Evolutionary conservation across 768 basidiomycete genomes (phyloP).

Genomic region (Epithele typhae): DNA sequence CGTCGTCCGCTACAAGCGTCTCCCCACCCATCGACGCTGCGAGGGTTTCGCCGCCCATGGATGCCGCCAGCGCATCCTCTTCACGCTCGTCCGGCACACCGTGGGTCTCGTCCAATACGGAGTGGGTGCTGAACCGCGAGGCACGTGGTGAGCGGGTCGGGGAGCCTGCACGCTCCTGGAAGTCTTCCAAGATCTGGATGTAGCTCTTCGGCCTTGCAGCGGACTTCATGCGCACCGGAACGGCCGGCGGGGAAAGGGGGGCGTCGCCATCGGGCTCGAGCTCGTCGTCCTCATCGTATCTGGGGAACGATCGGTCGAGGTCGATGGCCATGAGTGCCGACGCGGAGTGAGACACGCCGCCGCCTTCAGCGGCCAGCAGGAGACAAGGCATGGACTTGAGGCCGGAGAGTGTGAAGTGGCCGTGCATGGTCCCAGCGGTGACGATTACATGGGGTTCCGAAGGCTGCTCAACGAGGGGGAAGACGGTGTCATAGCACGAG

Average conservation of each 20-base stretch:
- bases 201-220: conserved; percentile 54
- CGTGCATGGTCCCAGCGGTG: conserved; percentile 23
- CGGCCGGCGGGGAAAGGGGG: conserved; percentile 12
- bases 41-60: no score
- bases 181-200: conserved; percentile 63
- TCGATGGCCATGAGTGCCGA: conserved; percentile 40
- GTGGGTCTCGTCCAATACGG: conserved; percentile 16
- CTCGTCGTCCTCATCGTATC: conserved; percentile 12
- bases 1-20: not conserved
- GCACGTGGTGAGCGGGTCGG: conserved; percentile 21
- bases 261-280: not conserved
- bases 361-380: conserved; percentile 25
- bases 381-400: conserved; percentile 56
- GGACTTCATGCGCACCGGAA: conserved; percentile 29
- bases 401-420: conserved; percentile 47
- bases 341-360: conserved; percentile 15
- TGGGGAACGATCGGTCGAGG: conserved; percentile 16
- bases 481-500: conserved; percentile 82
- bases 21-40: not conserved
- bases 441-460: not conserved
- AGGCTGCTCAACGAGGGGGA: conserved; percentile 50
- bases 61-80: conserved; percentile 11
- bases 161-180: conserved; percentile 29
- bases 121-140: conserved; percentile 23
- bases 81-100: conserved; percentile 21